Percentiles rank a stretch among this genome's conserved stretches.
These are phyloP conservation scores for Patellifolia procumbens DNA, from an alignment of 179 eudicot species.

Conservation along the genomic window DNA sequence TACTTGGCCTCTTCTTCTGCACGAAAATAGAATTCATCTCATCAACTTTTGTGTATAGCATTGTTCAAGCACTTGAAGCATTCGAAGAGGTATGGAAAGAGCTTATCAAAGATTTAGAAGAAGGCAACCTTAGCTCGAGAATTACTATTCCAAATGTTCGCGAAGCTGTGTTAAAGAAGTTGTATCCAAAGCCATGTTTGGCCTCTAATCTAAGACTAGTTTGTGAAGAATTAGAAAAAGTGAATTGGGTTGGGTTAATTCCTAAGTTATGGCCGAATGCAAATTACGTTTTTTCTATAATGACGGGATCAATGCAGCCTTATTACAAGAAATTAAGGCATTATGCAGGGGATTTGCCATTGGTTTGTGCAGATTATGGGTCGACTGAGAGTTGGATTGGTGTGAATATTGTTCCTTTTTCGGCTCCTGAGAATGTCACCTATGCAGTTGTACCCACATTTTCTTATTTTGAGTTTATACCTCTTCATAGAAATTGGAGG, in stretches of 20 bases:
- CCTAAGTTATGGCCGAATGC: conserved; percentile 58
- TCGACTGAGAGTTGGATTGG: conserved; percentile 88
- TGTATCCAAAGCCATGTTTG: conserved; percentile 43
- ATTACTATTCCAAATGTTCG: conserved; percentile 44
- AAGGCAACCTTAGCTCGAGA: conserved; percentile 48
- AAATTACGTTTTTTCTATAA: conserved; percentile 61
- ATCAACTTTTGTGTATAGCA: conserved; percentile 63
- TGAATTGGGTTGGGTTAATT: conserved; percentile 48
- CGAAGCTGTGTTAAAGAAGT: conserved; percentile 39
- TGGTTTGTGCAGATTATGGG: conserved; percentile 73
- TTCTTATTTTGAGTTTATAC: conserved; percentile 75
- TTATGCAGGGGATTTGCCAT: conserved; percentile 55
- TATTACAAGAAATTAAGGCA: conserved; percentile 59
- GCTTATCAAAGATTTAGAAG: conserved; percentile 46
- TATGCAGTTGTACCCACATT: conserved; percentile 64
- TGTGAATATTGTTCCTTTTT: conserved; percentile 59
- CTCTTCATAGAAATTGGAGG: conserved; percentile 37
- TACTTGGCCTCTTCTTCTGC: conserved; percentile 56
- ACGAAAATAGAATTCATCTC: conserved; percentile 55
- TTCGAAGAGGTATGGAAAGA: conserved; percentile 63
- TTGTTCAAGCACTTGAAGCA: conserved; percentile 56
- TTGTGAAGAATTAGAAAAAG: conserved; percentile 40
- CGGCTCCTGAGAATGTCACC: conserved; percentile 52
- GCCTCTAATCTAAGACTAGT: conserved; percentile 32
- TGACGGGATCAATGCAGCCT: conserved; percentile 83